Percentiles rank a stretch among this genome's conserved stretches.
These are phyloP conservation scores for Piloderma croceum DNA, from an alignment of 768 basidiomycete genomes.

Conservation along the genomic window DNA sequence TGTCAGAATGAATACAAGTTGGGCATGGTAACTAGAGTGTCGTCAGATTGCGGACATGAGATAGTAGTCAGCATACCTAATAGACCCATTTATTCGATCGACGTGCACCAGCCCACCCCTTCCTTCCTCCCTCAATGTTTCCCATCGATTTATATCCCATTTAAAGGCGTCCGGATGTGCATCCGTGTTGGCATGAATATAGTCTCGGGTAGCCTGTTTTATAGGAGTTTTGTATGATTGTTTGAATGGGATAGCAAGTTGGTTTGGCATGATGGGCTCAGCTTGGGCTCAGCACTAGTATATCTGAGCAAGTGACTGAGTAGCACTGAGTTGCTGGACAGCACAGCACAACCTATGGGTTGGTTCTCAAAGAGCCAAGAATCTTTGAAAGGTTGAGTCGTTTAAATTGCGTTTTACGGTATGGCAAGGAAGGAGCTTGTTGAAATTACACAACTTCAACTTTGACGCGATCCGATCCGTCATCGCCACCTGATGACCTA, in stretches of 20 bases:
- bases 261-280: conserved; percentile 86
- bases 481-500: too few species aligned
- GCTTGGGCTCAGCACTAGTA: too few species aligned
- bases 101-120: conserved; percentile 48
- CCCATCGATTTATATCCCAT: conserved; percentile 71
- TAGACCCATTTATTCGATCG: conserved; percentile 43
- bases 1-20: conserved; percentile 73
- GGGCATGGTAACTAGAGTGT: conserved; percentile 77
- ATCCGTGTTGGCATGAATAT: conserved; percentile 62
- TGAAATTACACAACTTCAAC: too few species aligned
- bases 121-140: conserved; percentile 51
- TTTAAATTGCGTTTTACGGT: too few species aligned
- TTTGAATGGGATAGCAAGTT: conserved; percentile 72
- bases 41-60: conserved; percentile 10
- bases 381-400: too few species aligned
- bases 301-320: not conserved
- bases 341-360: not conserved
- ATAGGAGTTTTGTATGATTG: conserved; percentile 54
- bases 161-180: conserved; percentile 83
- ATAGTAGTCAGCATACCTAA: conserved; percentile 46
- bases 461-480: too few species aligned
- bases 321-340: not conserved
- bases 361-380: not conserved
- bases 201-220: conserved; percentile 49
- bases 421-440: too few species aligned